phyloP scores from a whole-genome alignment of 1,139 yeast genomes.

The Sugiyamaella novakii region DNA sequence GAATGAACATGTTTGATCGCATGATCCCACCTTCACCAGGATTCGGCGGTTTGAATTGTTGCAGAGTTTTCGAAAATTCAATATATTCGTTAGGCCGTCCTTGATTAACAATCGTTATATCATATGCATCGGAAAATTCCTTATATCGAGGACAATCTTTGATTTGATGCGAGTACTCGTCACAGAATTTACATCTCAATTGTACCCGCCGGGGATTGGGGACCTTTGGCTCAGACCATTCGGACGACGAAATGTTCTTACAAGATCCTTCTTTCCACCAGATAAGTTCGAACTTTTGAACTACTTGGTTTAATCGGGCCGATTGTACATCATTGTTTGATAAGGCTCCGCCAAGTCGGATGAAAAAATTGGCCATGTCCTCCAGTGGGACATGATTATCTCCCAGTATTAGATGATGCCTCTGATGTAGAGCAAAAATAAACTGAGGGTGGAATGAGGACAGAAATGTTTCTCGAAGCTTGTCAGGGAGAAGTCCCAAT shows the following conservation, averaged over 20 bases:
- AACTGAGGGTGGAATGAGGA: not conserved
- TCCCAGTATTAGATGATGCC: not conserved
- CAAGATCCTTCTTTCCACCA: conserved; percentile 14
- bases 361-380: not conserved
- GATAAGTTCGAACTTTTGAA: conserved; percentile 4
- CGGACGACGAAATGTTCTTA: not conserved
- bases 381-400: not conserved
- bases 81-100: conserved; percentile 1
- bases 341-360: not conserved
- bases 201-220: not conserved
- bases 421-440: not conserved
- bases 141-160: conserved; percentile 5
- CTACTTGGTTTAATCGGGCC: conserved; percentile 3
- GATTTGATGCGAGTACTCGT: conserved; percentile 10
- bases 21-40: conserved; percentile 14
- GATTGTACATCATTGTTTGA: not conserved
- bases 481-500: conserved; percentile 1
- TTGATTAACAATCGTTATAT: not conserved
- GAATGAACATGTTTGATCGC: not conserved
- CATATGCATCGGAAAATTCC: not conserved
- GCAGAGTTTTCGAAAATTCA: not conserved
- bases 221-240: not conserved
- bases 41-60: conserved; percentile 1
- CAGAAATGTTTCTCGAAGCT: not conserved
- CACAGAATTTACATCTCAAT: conserved; percentile 14